These are phyloP conservation scores for Silene noctiflora DNA, from an alignment of 179 eudicot species.

Conservation along the genomic window DNA sequence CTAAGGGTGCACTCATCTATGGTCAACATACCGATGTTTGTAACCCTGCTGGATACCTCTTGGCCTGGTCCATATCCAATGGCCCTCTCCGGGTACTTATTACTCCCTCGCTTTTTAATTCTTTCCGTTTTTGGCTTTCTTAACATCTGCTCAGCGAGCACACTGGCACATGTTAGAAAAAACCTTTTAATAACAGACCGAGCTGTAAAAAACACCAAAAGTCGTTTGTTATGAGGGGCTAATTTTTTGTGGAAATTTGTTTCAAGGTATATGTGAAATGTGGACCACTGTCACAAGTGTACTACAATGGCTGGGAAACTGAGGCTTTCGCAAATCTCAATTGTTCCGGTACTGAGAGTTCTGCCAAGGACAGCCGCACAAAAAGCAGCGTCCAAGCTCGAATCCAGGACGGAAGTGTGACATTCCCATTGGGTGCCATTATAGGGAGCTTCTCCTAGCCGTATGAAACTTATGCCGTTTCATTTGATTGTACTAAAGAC, in stretches of 20 bases:
- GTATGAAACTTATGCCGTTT: neutral
- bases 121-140: no score
- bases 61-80: neutral
- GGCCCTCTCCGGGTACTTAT: neutral
- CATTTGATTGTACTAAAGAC: no score
- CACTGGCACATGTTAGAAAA: no score
- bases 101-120: neutral
- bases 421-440: neutral
- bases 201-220: no score
- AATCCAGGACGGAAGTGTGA: neutral
- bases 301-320: conserved; percentile 1
- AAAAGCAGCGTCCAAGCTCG: neutral
- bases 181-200: no score
- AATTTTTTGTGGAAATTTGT: neutral
- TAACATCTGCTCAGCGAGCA: no score
- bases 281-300: neutral
- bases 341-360: neutral
- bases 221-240: no score
- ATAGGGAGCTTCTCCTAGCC: neutral
- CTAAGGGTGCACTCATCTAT: neutral
- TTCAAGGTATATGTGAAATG: neutral
- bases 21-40: conserved; percentile 1
- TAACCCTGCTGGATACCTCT: neutral
- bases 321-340: neutral
- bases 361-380: neutral